Conservation (phyloP, 2,329 filamentous ascomycete species). For the Pseudocercospora fuligena region DNA sequence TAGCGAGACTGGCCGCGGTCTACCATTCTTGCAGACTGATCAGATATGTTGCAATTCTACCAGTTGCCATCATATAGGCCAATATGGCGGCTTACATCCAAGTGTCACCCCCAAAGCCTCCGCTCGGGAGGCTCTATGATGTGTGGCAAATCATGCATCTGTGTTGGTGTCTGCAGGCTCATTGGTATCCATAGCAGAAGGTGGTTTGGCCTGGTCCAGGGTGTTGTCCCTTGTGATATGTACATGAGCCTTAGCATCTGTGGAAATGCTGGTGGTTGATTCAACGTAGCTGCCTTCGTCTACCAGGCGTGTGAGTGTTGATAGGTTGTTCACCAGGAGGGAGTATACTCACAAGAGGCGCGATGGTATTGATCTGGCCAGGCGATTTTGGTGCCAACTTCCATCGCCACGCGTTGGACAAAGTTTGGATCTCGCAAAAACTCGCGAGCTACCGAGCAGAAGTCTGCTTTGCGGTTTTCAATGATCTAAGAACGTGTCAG, state of each 20-base stretch:
- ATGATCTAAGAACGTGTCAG: background rate
- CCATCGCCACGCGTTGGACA: background rate
- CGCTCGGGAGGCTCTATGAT: too few relatives aligned
- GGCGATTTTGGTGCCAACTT: slow-evolving; percentile 1
- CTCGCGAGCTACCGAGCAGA: slow-evolving; percentile 1
- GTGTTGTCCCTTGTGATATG: slow-evolving; percentile 2
- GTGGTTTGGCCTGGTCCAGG: background rate
- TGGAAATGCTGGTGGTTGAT: slow-evolving; percentile 2
- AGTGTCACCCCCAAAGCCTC: too few relatives aligned
- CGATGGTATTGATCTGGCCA: slow-evolving; percentile 7
- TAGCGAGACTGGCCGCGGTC: too few relatives aligned
- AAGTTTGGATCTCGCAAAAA: slow-evolving; percentile 5
- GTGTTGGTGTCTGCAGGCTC: background rate
- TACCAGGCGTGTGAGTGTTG: background rate
- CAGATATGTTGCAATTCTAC: too few relatives aligned
- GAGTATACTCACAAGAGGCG: background rate
- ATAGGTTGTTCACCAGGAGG: background rate
- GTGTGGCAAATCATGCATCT: background rate
- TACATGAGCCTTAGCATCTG: background rate
- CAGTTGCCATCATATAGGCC: too few relatives aligned
- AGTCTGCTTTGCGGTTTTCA: background rate
- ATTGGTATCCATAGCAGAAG: background rate
- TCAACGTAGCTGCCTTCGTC: background rate
- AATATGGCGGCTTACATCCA: too few relatives aligned
- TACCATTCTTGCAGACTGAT: too few relatives aligned